These are phyloP conservation scores for Boletus coccyginus DNA, from an alignment of 768 basidiomycete genomes.

Conservation along the genomic window DNA sequence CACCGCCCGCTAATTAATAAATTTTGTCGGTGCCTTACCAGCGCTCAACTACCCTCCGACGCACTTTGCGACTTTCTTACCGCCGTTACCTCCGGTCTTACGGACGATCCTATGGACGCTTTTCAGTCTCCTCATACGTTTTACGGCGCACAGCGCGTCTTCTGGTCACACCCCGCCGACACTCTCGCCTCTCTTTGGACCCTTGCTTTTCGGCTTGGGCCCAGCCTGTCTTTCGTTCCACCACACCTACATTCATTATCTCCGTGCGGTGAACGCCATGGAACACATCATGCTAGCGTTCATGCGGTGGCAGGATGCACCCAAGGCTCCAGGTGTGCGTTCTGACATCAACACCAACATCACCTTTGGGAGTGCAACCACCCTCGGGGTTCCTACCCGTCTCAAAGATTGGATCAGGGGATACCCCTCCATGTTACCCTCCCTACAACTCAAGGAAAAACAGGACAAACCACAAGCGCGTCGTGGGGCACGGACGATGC, in stretches of 20 bases:
- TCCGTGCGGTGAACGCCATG: constrained; percentile 80
- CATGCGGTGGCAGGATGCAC: constrained; percentile 77
- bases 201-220: constrained; percentile 82
- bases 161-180: constrained; percentile 92
- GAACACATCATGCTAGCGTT: constrained; percentile 93
- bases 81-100: constrained; percentile 48
- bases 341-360: constrained; percentile 31
- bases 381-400: constrained; percentile 75
- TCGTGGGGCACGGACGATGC: constrained; percentile 72
- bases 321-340: constrained; percentile 33
- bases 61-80: constrained; percentile 71
- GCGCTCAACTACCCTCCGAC: constrained; percentile 66
- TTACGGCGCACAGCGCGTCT: constrained; percentile 78
- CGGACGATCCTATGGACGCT: constrained; percentile 65
- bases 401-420: constrained; percentile 90
- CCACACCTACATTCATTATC: constrained; percentile 64
- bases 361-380: constrained; percentile 48
- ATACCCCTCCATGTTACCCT: constrained; percentile 78
- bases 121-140: constrained; percentile 73
- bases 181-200: constrained; percentile 86
- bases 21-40: constrained; percentile 12
- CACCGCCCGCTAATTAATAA: constrained; percentile 18
- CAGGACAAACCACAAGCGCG: constrained; percentile 60
- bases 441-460: constrained; percentile 48
- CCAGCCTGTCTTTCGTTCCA: constrained; percentile 49